Percentiles rank a stretch among this genome's conserved stretches.
These are phyloP conservation scores for Fusarium irregulare DNA, from an alignment of 2,329 filamentous ascomycete species.

Conservation along the genomic window DNA sequence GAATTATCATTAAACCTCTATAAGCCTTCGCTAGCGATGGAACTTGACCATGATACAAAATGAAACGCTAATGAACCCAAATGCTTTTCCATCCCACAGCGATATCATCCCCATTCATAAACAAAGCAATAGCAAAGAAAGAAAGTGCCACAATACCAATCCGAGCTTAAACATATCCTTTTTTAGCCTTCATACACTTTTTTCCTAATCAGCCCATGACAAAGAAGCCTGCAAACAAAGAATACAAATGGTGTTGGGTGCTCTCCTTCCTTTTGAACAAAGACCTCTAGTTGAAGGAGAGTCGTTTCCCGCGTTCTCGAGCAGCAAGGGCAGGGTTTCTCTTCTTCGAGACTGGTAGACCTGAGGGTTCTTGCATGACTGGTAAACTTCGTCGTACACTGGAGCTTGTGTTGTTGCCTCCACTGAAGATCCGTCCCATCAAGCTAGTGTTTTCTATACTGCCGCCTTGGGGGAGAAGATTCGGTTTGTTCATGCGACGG, in stretches of 20 bases:
- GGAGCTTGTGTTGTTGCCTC: constrained; percentile 32
- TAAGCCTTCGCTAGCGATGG: not conserved
- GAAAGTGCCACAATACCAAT: constrained; percentile 4
- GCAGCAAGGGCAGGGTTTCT: not conserved
- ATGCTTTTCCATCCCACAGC: not conserved
- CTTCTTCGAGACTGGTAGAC: constrained; percentile 19
- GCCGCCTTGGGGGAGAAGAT: constrained; percentile 55
- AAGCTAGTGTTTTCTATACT: constrained; percentile 48
- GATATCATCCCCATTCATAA: not conserved
- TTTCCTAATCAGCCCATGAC: not conserved
- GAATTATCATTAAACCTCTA: not conserved
- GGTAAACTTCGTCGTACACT: constrained; percentile 41
- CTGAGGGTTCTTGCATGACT: constrained; percentile 11
- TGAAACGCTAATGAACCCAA: not conserved
- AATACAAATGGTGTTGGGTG: not conserved
- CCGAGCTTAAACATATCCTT: constrained; percentile 5
- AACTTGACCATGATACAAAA: constrained; percentile 11
- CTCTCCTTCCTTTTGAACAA: not conserved
- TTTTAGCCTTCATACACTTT: constrained; percentile 11
- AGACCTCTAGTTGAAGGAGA: constrained; percentile 30
- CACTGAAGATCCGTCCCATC: constrained; percentile 47
- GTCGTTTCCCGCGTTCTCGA: constrained; percentile 24
- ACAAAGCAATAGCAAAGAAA: constrained; percentile 16
- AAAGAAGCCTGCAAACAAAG: constrained; percentile 7
- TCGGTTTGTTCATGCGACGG: constrained; percentile 51